These are phyloP conservation scores for Pythium brachiatum DNA, from an alignment of 352 stramenopile species.

Conservation along the genomic window DNA sequence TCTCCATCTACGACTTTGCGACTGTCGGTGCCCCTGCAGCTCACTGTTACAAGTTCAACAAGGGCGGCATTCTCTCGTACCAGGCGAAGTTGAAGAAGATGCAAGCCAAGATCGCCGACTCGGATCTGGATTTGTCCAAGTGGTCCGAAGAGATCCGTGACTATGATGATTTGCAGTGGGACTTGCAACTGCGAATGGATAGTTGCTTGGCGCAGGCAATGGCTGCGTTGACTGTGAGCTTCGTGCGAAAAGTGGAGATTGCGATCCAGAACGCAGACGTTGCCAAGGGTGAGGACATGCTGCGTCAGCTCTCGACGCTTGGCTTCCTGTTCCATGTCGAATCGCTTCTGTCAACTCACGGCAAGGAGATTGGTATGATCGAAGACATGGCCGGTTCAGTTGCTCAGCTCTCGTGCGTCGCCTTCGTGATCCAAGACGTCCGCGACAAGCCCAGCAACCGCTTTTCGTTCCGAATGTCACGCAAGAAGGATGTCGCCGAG, in stretches of 20 bases:
- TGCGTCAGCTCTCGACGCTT: slow-evolving; percentile 79
- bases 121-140: slow-evolving; percentile 67
- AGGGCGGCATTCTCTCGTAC: slow-evolving; percentile 79
- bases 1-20: slow-evolving; percentile 82
- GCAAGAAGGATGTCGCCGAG: slow-evolving; percentile 71
- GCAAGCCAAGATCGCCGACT: slow-evolving; percentile 66
- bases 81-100: slow-evolving; percentile 81
- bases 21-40: slow-evolving; percentile 79
- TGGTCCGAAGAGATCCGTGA: slow-evolving; percentile 80
- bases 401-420: slow-evolving; percentile 78
- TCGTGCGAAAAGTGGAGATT: slow-evolving; percentile 85
- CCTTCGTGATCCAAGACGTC: slow-evolving; percentile 85
- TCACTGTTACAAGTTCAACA: slow-evolving; percentile 88
- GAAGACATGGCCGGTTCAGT: slow-evolving; percentile 87
- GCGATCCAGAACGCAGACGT: slow-evolving; percentile 78
- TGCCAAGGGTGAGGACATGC: slow-evolving; percentile 70
- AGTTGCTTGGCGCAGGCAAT: slow-evolving; percentile 74
- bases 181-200: slow-evolving; percentile 84
- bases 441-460: slow-evolving; percentile 82
- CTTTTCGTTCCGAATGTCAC: slow-evolving; percentile 86
- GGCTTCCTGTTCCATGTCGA: slow-evolving; percentile 91
- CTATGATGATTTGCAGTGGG: slow-evolving; percentile 85
- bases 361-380: slow-evolving; percentile 96
- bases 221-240: slow-evolving; percentile 67
- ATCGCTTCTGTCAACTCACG: slow-evolving; percentile 92